phyloP scores from a whole-genome alignment of 805 yeast genomes.

The Metschnikowia hibisci region DNA sequence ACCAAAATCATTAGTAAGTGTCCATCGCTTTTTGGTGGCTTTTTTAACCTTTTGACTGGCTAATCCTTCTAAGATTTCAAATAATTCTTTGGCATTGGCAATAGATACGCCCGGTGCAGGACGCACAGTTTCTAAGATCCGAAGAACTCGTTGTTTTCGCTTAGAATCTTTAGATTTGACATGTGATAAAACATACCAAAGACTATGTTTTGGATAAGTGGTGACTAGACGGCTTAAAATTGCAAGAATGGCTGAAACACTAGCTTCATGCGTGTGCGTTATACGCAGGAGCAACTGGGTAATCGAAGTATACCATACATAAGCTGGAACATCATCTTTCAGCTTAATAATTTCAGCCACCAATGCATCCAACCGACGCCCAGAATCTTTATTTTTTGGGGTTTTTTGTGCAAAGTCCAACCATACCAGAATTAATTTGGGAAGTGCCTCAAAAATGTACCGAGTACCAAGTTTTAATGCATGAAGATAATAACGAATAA shows the following conservation, averaged over 20 bases:
- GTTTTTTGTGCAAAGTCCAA: slow-evolving; percentile 57
- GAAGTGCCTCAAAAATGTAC: slow-evolving; percentile 77
- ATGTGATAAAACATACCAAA: slow-evolving; percentile 82
- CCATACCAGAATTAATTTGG: slow-evolving; percentile 90
- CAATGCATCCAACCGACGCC: slow-evolving; percentile 41
- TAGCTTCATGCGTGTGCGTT: slow-evolving; percentile 53
- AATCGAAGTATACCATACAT: slow-evolving; percentile 75
- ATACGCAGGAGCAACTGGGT: slow-evolving; percentile 84
- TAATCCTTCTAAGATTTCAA: slow-evolving; percentile 41
- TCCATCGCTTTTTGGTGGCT: slow-evolving; percentile 29
- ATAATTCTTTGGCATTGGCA: slow-evolving; percentile 30
- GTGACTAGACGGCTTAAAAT: slow-evolving; percentile 55
- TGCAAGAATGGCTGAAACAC: slow-evolving; percentile 52
- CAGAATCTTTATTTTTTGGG: slow-evolving; percentile 26
- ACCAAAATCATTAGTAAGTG: slow-evolving; percentile 40
- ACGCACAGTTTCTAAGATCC: slow-evolving; percentile 20
- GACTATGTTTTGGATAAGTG: slow-evolving; percentile 73
- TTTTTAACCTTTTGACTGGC: slow-evolving; percentile 40
- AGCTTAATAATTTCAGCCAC: slow-evolving; percentile 46
- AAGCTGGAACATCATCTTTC: slow-evolving; percentile 43
- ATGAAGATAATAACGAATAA: slow-evolving; percentile 53
- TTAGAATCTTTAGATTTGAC: slow-evolving; percentile 48
- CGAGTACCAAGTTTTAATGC: slow-evolving; percentile 61
- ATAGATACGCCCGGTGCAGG: slow-evolving; percentile 17
- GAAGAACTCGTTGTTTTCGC: slow-evolving; percentile 27